Evolutionary conservation across 2,329 filamentous ascomycete genomes (phyloP), one percentile per base, ranked within the genome.

Genomic region (Sporothrix pseudoabietina): DNA sequence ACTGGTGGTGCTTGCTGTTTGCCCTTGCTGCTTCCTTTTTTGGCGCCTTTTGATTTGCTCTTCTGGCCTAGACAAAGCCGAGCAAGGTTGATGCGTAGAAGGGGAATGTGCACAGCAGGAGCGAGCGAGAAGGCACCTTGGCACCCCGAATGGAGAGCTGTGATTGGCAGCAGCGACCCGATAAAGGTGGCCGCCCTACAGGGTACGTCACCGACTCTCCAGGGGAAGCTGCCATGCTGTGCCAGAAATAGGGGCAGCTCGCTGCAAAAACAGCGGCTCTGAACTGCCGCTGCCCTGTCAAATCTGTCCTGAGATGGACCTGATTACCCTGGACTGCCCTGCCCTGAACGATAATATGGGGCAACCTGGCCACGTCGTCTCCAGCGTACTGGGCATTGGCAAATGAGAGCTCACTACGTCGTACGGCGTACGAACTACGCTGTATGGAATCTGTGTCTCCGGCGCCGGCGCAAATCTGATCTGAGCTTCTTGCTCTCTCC

Each of bases 161-260:
- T 75, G 55, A 75, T 75, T 75, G 74, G 73, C 73, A 47, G 41
- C 39, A 14, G 35, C 39, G 47, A 10, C 9, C n/a, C 47, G 30
- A 47, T 4, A 16, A 10, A 35, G 22, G 57, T 52, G 41, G 22
- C 41, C 26, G 9, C 12, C 16, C 22, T n/a, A 7, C 59, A 55
- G 49, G 12, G 49, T 73, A 66, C 72, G 72, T 71, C 72, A 73
- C 59, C 57, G 55, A n/a, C 57, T 65, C 39, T 66, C 30, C 39
- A 30, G 61, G 44, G 44, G 44, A 4, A 49, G 14, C 10, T 39
- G 10, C 35, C 35, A 22, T 65, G 35, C 30, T 8, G 55, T 26
- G 39, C 61, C 19, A 30, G 22, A 30, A 47, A 19, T 47, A 41
- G 39, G 52, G 26, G 30, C 8, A 63, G 9, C 10, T 9, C 59